Percentiles rank a stretch among this genome's conserved stretches.
Conservation (phyloP, 768 basidiomycete genomes). For the Tephrocybe sp. region DNA sequence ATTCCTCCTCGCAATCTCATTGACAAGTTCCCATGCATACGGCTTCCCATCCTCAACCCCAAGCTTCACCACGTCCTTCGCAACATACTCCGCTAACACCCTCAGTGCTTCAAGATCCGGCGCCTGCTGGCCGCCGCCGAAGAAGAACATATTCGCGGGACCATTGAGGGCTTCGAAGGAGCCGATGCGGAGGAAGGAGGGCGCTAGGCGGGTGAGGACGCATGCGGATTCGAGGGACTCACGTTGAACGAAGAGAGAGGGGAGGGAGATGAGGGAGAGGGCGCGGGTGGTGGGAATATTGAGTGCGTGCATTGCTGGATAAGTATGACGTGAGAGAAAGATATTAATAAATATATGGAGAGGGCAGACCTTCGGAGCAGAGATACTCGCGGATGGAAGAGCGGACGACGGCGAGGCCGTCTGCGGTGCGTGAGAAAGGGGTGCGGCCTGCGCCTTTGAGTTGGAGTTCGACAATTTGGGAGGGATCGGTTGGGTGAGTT, state of each 20-base stretch:
- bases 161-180: constrained; percentile 85
- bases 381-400: constrained; percentile 94
- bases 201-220: constrained; percentile 77
- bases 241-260: constrained; percentile 68
- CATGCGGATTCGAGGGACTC: constrained; percentile 73
- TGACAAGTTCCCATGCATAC: constrained; percentile 71
- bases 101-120: constrained; percentile 74
- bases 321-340: neutral
- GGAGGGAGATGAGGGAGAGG: constrained; percentile 73
- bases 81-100: constrained; percentile 74
- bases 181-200: constrained; percentile 91
- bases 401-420: constrained; percentile 93
- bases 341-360: neutral
- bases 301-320: constrained; percentile 59
- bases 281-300: constrained; percentile 87
- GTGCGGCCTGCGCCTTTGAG: constrained; percentile 94
- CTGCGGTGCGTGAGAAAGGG: constrained; percentile 89
- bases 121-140: constrained; percentile 75
- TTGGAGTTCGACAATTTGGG: constrained; percentile 76
- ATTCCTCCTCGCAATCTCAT: constrained; percentile 81
- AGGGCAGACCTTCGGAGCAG: constrained; percentile 75
- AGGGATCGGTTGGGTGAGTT: constrained; percentile 57
- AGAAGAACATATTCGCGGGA: constrained; percentile 58
- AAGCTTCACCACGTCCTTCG: constrained; percentile 53
- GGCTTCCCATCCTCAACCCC: constrained; percentile 43